Base-by-base conservation (phyloP, 768 basidiomycete genomes). In the Hydnum rufescens region DNA sequence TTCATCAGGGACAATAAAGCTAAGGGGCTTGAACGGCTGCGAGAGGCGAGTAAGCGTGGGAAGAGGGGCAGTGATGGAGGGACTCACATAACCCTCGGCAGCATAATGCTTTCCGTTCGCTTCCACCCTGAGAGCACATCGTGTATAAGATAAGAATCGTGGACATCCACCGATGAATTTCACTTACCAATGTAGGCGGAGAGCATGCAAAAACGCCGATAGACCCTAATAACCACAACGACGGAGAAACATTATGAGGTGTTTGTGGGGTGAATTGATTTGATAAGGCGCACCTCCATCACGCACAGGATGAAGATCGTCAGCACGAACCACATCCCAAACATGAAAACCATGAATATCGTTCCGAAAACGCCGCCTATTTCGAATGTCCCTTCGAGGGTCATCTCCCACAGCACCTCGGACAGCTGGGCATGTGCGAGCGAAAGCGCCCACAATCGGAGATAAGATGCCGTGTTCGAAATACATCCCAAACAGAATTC, bases 401-500 rank as follows among this genome's bases (percentile, higher is more conserved):
- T 88, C 90, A 93, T 93, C 51, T 64, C 62, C 85, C 88, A 93
- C 54, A 93, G 68, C 51, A 93, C 89, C 65, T 90, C 90, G 34
- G 89, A 93, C 18, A 99, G 71, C 67, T 97, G 95, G 19, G 95
- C 89, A 67, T 99, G 95, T 6, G 95, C 95, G 50, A 99, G 75
- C 25, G 95, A 99, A 4, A 99, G 75, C 19, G 95, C 95, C 93
- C 93, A 97, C 34, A 99, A 72, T 63, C 93, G 83, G 47, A 89
- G 75, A 66, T 86, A 87, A 16, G 84, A 88, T 8, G 87, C 87
- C 1, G 93, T 97, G 65, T 96, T 93, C 57, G 93, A 97, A 61
- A 96, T 96, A 65, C 93, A 96, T 4, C 93, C 95, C 31, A 99
- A 77, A 64, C 95, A 99, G 68, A 97, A 99, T 68, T 99, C 95